Evolutionary conservation across 1,284 basidiomycete species (phyloP).

Genomic region (Erythrobasidium hasegawianum): DNA sequence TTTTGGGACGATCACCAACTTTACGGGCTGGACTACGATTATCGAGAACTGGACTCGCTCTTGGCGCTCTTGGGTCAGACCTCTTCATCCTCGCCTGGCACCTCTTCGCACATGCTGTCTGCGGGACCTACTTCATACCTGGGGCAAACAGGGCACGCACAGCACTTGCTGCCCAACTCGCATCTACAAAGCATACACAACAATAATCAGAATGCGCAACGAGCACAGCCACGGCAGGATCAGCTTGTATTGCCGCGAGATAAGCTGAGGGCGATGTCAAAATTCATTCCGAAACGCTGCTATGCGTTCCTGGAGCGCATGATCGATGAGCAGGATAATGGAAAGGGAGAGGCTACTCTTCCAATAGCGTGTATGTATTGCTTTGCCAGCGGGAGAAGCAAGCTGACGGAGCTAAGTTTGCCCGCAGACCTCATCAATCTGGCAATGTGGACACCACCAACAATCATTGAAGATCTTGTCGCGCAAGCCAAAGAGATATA

Average conservation of each 20-base stretch:
- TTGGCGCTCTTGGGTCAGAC: not conserved
- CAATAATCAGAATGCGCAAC: too few relatives aligned
- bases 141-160: not conserved
- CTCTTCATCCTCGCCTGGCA: not conserved
- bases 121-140: not conserved
- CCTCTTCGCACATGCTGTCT: not conserved
- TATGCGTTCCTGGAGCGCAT: conserved; percentile 3
- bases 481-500: conserved; percentile 14
- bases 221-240: too few relatives aligned
- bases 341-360: not conserved
- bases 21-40: conserved; percentile 14
- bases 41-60: conserved; percentile 13
- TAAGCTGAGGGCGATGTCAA: conserved; percentile 9
- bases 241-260: conserved; percentile 8
- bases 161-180: not conserved
- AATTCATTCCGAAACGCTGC: conserved; percentile 3
- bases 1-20: conserved; percentile 18
- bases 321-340: conserved; percentile 18
- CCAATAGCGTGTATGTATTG: too few relatives aligned
- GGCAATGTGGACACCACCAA: conserved; percentile 14
- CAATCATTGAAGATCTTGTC: conserved; percentile 3
- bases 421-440: conserved; percentile 14
- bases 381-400: too few relatives aligned
- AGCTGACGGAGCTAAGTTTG: too few relatives aligned
- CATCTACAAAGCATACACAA: not conserved